A percentile compares a stretch with the other conserved stretches of the same genome.
Evolutionary conservation across 2,329 filamentous ascomycete species (phyloP).

Genomic region (Fusarium sambucinum): DNA sequence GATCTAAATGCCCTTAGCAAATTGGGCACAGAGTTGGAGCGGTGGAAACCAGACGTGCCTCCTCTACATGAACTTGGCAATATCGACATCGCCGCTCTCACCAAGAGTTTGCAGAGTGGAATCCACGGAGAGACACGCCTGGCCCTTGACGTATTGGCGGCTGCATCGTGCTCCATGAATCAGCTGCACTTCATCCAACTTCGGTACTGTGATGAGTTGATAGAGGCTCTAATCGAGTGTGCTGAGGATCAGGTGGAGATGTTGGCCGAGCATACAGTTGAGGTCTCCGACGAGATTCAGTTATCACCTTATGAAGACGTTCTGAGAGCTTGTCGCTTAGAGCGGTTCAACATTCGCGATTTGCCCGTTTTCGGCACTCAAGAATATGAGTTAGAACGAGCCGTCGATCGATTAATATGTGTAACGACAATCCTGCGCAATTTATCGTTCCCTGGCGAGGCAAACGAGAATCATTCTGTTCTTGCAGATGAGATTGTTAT

Average conservation of each 20-base stretch:
- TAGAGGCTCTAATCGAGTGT: slow-evolving; percentile 90
- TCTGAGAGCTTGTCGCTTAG: slow-evolving; percentile 79
- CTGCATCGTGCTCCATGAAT: slow-evolving; percentile 71
- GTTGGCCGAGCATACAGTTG: slow-evolving; percentile 84
- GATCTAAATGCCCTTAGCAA: slow-evolving; percentile 73
- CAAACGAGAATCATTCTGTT: slow-evolving; percentile 74
- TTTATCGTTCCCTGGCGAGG: slow-evolving; percentile 79
- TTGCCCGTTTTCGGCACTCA: slow-evolving; percentile 78
- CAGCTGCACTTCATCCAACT: slow-evolving; percentile 75
- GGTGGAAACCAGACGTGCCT: slow-evolving; percentile 80
- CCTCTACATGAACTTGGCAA: slow-evolving; percentile 81
- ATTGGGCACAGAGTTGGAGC: slow-evolving; percentile 74
- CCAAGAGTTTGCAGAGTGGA: slow-evolving; percentile 88
- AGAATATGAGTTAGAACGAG: slow-evolving; percentile 85
- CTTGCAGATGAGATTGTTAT: slow-evolving; percentile 83
- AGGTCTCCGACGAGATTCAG: slow-evolving; percentile 88
- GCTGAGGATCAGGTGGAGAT: slow-evolving; percentile 89
- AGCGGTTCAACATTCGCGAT: slow-evolving; percentile 78
- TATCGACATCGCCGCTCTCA: slow-evolving; percentile 91
- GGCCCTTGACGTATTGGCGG: slow-evolving; percentile 85
- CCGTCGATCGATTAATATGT: slow-evolving; percentile 88
- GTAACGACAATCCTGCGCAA: slow-evolving; percentile 94
- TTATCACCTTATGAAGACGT: slow-evolving; percentile 90
- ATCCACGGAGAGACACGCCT: slow-evolving; percentile 90
- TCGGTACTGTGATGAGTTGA: slow-evolving; percentile 83